Evolutionary conservation across 2,329 filamentous ascomycete species (phyloP).

Genomic region (Paecilomyces sp.): DNA sequence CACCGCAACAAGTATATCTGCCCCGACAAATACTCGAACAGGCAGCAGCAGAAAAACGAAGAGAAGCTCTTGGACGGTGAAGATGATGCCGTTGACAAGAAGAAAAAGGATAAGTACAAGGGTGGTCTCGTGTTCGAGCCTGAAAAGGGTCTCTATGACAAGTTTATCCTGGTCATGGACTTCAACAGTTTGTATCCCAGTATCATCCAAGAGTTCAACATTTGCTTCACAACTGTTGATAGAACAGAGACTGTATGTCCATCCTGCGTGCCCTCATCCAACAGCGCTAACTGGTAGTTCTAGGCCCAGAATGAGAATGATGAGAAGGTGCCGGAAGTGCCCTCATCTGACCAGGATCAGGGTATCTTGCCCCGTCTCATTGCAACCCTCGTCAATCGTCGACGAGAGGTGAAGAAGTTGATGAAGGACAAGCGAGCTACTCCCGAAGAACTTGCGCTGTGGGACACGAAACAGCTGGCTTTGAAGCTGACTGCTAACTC

Average conservation of each 20-base stretch:
- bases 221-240: conserved; percentile 97
- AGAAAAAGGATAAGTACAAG: conserved; percentile 99
- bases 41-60: conserved; percentile 60
- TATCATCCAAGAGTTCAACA: conserved; percentile 99
- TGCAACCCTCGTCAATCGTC: conserved; percentile 78
- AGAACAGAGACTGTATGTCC: conserved; percentile 59
- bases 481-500: conserved; percentile 97
- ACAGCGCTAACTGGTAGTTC: conserved; percentile 7
- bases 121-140: conserved; percentile 97
- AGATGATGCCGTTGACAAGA: conserved; percentile 60
- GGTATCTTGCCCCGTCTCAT: conserved; percentile 89
- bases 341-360: conserved; percentile 61
- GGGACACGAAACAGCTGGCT: conserved; percentile 97
- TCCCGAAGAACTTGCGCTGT: conserved; percentile 78
- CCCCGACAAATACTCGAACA: conserved; percentile 85
- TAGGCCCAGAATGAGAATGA: conserved; percentile 62
- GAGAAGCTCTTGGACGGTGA: conserved; percentile 62
- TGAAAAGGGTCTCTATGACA: conserved; percentile 95
- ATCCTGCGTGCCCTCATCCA: background rate
- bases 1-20: conserved; percentile 96
- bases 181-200: conserved; percentile 98
- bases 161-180: conserved; percentile 98
- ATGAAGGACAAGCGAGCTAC: conserved; percentile 94
- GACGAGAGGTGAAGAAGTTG: conserved; percentile 86
- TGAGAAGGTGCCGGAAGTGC: conserved; percentile 82